Percentiles rank a stretch among this genome's conserved stretches.
phyloP scores from a whole-genome alignment of 2,329 filamentous ascomycete species.

The Ascosphaera acerosa region DNA sequence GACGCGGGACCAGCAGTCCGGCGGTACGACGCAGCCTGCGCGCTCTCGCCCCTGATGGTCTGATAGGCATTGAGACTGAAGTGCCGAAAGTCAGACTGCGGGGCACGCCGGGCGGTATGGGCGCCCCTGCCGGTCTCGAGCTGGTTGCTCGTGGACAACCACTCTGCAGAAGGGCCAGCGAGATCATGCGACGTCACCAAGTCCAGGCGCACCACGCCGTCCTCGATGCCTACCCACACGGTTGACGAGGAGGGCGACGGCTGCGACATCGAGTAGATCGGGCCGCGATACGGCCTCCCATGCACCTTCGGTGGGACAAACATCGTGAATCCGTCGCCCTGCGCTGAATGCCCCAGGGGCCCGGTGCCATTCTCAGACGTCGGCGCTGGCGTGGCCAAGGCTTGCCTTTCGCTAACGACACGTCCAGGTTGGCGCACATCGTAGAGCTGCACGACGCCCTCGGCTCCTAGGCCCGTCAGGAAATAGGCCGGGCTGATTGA shows the following conservation, averaged over 20 bases:
- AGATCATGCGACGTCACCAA: constrained; percentile 21
- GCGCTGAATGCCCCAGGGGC: not conserved
- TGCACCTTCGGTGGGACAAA: not conserved
- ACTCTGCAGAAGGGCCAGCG: constrained; percentile 9
- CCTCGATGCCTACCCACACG: constrained; percentile 20
- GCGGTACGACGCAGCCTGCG: no score
- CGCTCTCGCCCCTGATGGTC: no score
- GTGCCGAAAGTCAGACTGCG: no score
- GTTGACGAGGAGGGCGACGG: constrained; percentile 21
- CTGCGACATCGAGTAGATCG: constrained; percentile 20
- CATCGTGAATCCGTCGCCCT: not conserved
- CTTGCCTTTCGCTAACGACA: constrained; percentile 11
- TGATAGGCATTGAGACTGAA: no score
- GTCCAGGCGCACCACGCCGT: constrained; percentile 19
- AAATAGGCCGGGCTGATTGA: constrained; percentile 31
- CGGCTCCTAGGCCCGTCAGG: constrained; percentile 29
- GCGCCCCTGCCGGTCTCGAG: no score
- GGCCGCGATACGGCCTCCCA: constrained; percentile 14
- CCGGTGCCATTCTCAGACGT: no score
- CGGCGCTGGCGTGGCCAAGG: constrained; percentile 1
- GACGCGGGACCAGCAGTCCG: no score
- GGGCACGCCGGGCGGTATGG: no score
- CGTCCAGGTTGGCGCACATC: constrained; percentile 29
- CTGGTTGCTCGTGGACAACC: constrained; percentile 8
- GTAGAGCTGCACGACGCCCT: constrained; percentile 35